phyloP scores from a whole-genome alignment of 805 yeast species.

The Pichia manshurica region DNA sequence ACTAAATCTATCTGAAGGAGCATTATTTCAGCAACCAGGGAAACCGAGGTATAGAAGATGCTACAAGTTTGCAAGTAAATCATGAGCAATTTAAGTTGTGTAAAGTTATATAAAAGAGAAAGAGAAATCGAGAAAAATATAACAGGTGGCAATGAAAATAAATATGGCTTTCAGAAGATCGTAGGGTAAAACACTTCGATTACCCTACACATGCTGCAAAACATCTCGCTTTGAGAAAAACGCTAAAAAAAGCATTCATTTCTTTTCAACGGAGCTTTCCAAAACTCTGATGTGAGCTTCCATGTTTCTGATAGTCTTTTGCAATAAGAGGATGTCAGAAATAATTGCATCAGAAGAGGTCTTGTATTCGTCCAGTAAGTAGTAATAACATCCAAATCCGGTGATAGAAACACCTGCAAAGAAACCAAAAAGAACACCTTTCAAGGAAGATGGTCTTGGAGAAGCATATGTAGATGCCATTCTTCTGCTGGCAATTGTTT shows the following conservation, averaged over 20 bases:
- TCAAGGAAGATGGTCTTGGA: slow-evolving; percentile 22
- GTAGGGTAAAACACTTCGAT: too few relatives aligned
- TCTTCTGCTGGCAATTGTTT: slow-evolving; percentile 8
- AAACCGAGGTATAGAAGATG: too few relatives aligned
- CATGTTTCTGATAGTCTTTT: slow-evolving; percentile 39
- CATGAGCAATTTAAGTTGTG: too few relatives aligned
- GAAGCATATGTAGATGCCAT: slow-evolving; percentile 10
- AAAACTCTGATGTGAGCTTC: slow-evolving; percentile 36
- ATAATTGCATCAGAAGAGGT: slow-evolving; percentile 65
- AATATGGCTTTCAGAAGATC: too few relatives aligned
- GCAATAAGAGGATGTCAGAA: slow-evolving; percentile 68
- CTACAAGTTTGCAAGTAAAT: too few relatives aligned
- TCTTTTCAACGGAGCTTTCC: slow-evolving; percentile 37
- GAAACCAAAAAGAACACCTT: slow-evolving; percentile 63
- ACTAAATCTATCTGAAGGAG: too few relatives aligned
- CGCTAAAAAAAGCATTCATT: slow-evolving; percentile 12
- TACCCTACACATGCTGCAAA: too few relatives aligned
- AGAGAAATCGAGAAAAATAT: not conserved
- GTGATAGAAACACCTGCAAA: slow-evolving; percentile 69
- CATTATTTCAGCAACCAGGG: too few relatives aligned
- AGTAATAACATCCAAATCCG: slow-evolving; percentile 71
- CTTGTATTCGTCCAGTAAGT: slow-evolving; percentile 72
- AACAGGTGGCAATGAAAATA: not conserved
- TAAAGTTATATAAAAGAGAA: too few relatives aligned
- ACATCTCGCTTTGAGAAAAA: too few relatives aligned